Percentiles rank a stretch among this genome's conserved stretches.
These are phyloP conservation scores for Styphnolobium japonicum DNA, from an alignment of 306 rosid genomes.

Conservation along the genomic window DNA sequence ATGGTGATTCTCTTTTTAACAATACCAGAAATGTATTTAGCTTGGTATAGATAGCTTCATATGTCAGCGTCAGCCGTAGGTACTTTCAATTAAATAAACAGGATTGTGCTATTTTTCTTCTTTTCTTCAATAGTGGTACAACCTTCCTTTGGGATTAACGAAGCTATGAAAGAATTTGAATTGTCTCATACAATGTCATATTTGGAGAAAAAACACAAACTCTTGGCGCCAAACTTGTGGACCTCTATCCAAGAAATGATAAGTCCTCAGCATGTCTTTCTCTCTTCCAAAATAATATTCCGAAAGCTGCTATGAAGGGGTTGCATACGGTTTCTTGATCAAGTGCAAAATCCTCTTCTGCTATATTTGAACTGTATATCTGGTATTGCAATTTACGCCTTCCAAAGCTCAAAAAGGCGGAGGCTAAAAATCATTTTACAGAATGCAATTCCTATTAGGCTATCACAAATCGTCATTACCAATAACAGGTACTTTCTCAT, in stretches of 20 bases:
- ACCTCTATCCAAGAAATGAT: neutral
- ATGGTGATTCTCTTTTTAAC: neutral
- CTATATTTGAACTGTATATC: neutral
- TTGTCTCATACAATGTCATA: neutral
- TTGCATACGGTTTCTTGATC: neutral
- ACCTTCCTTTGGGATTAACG: neutral
- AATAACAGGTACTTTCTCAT: constrained; percentile 73
- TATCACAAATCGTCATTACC: constrained; percentile 69
- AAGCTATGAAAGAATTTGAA: neutral
- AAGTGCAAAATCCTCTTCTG: constrained; percentile 10
- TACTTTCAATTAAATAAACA: neutral
- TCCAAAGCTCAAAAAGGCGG: constrained; percentile 1
- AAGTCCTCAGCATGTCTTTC: neutral
- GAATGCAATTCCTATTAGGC: neutral
- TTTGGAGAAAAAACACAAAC: neutral
- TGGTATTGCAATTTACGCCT: constrained; percentile 13
- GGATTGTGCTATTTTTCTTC: neutral
- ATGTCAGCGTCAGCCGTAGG: neutral
- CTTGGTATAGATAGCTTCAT: neutral
- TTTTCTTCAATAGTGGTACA: neutral
- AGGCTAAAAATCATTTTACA: constrained; percentile 9
- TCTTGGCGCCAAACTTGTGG: neutral
- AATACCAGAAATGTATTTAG: neutral
- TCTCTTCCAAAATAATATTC: neutral
- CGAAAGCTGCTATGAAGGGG: neutral